phyloP scores from a whole-genome alignment of 2,329 filamentous ascomycete genomes.

The Parascedosporium putredinis region DNA sequence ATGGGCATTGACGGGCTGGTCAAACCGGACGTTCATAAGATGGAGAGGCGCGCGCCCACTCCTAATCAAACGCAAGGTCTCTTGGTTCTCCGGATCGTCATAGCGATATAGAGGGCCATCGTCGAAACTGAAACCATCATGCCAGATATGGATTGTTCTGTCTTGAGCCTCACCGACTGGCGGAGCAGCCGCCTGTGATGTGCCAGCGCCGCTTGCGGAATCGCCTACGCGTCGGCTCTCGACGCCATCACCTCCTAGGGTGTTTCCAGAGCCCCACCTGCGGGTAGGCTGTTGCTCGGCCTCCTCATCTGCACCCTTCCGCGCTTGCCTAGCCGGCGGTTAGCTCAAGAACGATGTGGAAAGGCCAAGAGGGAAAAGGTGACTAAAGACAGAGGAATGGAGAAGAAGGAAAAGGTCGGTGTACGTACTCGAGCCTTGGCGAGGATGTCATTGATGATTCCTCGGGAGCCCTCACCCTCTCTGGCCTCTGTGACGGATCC shows the following conservation, averaged over 20 bases:
- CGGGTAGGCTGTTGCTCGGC: background rate
- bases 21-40: conserved; percentile 64
- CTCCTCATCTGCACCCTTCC: background rate
- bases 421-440: conserved; percentile 52
- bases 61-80: conserved; percentile 65
- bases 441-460: conserved; percentile 52
- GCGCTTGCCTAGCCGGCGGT: conserved; percentile 1
- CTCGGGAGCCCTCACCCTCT: conserved; percentile 34
- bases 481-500: conserved; percentile 42
- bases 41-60: conserved; percentile 66
- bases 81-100: conserved; percentile 65
- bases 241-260: conserved; percentile 66
- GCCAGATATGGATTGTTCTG: conserved; percentile 69
- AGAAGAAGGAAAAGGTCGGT: conserved; percentile 11
- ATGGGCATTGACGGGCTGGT: conserved; percentile 70
- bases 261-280: conserved; percentile 60
- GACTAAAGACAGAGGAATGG: background rate
- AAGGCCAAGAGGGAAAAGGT: too few species aligned
- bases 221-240: conserved; percentile 61
- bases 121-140: conserved; percentile 75
- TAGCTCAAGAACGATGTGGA: too few species aligned
- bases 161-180: conserved; percentile 41
- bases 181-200: conserved; percentile 19
- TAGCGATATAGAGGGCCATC: conserved; percentile 70
- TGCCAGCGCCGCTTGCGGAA: conserved; percentile 29